phyloP scores from a whole-genome alignment of 805 yeast species.

The Metschnikowia gelsemii region DNA sequence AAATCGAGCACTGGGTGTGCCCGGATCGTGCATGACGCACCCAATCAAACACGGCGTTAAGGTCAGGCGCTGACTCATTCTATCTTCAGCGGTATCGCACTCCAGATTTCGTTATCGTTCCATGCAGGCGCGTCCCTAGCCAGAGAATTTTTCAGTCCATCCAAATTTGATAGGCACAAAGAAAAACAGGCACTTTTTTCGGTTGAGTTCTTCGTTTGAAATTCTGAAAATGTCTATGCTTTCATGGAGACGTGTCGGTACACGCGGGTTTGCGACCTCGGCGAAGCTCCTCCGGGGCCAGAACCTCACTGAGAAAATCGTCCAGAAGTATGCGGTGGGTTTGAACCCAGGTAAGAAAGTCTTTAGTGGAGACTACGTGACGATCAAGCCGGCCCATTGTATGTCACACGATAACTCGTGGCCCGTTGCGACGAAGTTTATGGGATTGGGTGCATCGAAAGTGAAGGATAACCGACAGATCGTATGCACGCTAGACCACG shows the following conservation, averaged over 20 bases:
- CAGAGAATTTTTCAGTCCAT: conserved; percentile 13
- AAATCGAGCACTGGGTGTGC: neutral
- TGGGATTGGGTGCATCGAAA: conserved; percentile 85
- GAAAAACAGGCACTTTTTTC: neutral
- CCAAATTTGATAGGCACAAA: neutral
- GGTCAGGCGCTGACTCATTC: conserved; percentile 25
- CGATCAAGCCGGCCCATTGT: conserved; percentile 93
- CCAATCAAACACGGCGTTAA: conserved; percentile 21
- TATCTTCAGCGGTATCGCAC: conserved; percentile 10
- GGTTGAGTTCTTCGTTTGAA: too few relatives aligned
- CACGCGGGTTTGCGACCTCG: conserved; percentile 20
- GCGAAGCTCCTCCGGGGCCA: conserved; percentile 48
- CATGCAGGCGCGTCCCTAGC: conserved; percentile 12
- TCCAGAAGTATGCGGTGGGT: conserved; percentile 89
- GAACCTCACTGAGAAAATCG: conserved; percentile 93
- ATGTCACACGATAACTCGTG: conserved; percentile 99
- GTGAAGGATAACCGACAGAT: conserved; percentile 87
- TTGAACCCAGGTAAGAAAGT: conserved; percentile 73
- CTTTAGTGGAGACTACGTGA: conserved; percentile 89
- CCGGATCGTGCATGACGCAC: conserved; percentile 2
- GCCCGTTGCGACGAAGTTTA: conserved; percentile 98
- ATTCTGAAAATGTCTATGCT: conserved; percentile 15
- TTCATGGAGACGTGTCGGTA: conserved; percentile 6
- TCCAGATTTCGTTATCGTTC: conserved; percentile 18
- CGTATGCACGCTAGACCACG: conserved; percentile 96